These are phyloP conservation scores for Phyllachora maydis DNA, from an alignment of 2,329 filamentous ascomycete species.

Conservation along the genomic window DNA sequence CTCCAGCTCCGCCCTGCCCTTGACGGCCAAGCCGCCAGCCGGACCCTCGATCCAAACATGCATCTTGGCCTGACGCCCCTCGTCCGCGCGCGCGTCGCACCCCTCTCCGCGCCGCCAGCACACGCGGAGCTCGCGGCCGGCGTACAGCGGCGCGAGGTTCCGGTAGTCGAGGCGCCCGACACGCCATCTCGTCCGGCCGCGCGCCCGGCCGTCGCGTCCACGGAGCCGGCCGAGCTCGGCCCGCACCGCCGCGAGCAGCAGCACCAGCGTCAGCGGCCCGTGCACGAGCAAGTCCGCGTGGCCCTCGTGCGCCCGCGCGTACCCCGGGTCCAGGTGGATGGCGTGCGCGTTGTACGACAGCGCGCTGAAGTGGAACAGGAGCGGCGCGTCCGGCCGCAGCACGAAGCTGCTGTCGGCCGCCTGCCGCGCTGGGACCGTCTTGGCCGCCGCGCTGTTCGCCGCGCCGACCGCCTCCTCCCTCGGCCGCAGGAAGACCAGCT, in stretches of 20 bases:
- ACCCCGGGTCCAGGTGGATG: slow-evolving; percentile 66
- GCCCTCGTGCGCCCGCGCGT: slow-evolving; percentile 51
- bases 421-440: slow-evolving; percentile 14
- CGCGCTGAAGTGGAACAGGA: slow-evolving; percentile 81
- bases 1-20: slow-evolving; percentile 24
- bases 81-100: slow-evolving; percentile 17
- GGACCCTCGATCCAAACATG: slow-evolving; percentile 45
- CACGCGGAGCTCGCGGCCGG: slow-evolving; percentile 46
- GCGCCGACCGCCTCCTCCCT: too few relatives aligned
- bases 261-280: slow-evolving; percentile 58
- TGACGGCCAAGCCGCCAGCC: slow-evolving; percentile 41
- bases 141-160: slow-evolving; percentile 68
- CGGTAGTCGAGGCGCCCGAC: slow-evolving; percentile 50
- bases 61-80: slow-evolving; percentile 26
- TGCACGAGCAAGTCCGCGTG: slow-evolving; percentile 64
- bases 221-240: slow-evolving; percentile 7
- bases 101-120: too few relatives aligned
- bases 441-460: slow-evolving; percentile 1
- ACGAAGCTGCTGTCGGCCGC: slow-evolving; percentile 19
- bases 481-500: slow-evolving; percentile 29
- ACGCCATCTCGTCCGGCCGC: too few relatives aligned
- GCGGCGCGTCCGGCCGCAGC: slow-evolving; percentile 42
- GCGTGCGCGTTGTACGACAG: slow-evolving; percentile 82
- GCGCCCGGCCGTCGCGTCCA: too few relatives aligned
- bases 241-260: slow-evolving; percentile 50